Base-by-base conservation (phyloP, 306 rosid genomes). In the Argentina anserina region DNA sequence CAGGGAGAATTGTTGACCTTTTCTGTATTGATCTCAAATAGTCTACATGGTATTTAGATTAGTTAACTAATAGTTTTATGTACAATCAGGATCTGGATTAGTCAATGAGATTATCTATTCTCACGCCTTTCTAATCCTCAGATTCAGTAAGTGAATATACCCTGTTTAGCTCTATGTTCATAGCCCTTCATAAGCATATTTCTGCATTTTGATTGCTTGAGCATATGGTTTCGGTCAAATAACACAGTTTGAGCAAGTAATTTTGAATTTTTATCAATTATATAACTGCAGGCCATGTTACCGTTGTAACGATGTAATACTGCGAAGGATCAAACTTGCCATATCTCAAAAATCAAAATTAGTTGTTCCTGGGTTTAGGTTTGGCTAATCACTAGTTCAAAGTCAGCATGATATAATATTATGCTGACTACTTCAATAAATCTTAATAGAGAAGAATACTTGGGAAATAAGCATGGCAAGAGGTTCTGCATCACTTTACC, bases 391-490 rank as follows among this genome's bases (percentile, higher is more conserved):
- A 14, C 21, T n/a, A 40, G 40, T 28, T 18, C 61, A 33, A 31
- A 11, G 46, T 34, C 73, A 49, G 26, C 10, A 47, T 69, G 63
- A 69, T 33, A n/a, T 34, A 33, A 69, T 49, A 69, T 50, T 21
- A 34, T 34, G 23, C 36, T n/a, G 34, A 36, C 25, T 69, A 14
- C 47, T 69, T 68, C 37, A 46, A 46, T 47, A 34, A 47, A 50
- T 14, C 47, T 70, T 49, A 50, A 52, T 7, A 1, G 21, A 13
- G 47, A 34, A 70, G 63, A 69, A 52, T 50, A 70, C 63, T 70
- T 34, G 21, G 23, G 63, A 21, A 36, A 13, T 47, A 3, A 70
- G 37, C 12, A 46, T 31, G 34, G 26, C n/a, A 49, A n/a, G 58
- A 47, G 41, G 20, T 31, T 18, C 20, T 47, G n/a, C 67, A 46